Base-by-base conservation (phyloP, 2,329 filamentous ascomycete species). In the Sarocladiaceae sp. region DNA sequence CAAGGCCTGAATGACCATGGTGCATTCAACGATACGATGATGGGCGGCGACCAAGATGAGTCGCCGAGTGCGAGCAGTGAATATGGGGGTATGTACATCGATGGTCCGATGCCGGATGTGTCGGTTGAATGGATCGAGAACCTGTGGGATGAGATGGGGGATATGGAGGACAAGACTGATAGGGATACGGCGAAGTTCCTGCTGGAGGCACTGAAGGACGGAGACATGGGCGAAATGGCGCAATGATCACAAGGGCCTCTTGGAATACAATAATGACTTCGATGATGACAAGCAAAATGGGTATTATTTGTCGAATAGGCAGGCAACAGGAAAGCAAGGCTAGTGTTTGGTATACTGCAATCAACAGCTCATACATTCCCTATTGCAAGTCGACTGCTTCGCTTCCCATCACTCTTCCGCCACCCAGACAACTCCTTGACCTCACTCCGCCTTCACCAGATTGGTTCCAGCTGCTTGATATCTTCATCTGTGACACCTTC, bases 131-230 rank as follows among this genome's bases (percentile, higher is more conserved):
- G 71, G 71, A 68, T 73, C 20, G 66, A 70, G 52, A 60, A 57
- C 18, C 62, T 63, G 13, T 72, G 70, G 70, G 59, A 58, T 17
- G 61, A 65, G 23, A 59, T 64, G 49, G 60, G 54, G 1, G 63
- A 60, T 12, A 58, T 53, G 7, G 59, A 64, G 23, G 60, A 63
- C n/a, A 57, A 60, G 4, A 56, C 59, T 3, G 70, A 73, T 46
- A 62, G 61, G 26, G 69, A 73, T 55, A 70, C 70, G 17, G 70
- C 70, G 11, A 59, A 61, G 52, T 65, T 64, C 12, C 50, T 74
- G 29, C 60, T 74, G 5, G 68, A 72, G 52, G 70, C 69, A 5
- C 53, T 73, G 42, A 63, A 62, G 17, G 66, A 69, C 20, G 60
- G 58, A 1, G 62, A 62, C 7, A 20, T 58, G 23, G 58, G 58